Evolutionary conservation across 306 rosid species (phyloP).

Genomic region (Prunus davidiana): DNA sequence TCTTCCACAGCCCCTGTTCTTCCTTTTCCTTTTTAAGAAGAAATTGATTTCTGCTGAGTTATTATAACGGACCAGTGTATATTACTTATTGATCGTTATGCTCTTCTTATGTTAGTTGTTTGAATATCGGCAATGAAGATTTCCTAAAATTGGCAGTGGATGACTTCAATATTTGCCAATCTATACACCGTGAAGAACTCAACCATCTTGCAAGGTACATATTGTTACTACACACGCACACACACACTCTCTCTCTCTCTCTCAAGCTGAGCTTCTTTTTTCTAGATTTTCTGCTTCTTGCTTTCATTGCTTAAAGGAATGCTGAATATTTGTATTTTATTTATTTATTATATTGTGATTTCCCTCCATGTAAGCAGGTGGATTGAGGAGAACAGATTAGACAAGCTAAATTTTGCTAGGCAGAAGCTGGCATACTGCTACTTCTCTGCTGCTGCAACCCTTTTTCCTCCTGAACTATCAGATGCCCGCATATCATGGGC

Average conservation of each 20-base stretch:
- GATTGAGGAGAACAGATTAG: constrained; percentile 57
- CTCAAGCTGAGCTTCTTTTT: background rate
- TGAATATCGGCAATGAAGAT: constrained; percentile 59
- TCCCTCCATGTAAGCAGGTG: constrained; percentile 49
- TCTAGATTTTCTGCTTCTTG: background rate
- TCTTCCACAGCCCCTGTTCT: background rate
- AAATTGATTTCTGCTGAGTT: background rate
- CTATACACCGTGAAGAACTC: constrained; percentile 55
- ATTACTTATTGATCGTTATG: background rate
- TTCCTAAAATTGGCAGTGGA: constrained; percentile 65
- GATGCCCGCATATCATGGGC: constrained; percentile 88
- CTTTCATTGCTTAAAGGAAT: background rate
- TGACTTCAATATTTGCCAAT: constrained; percentile 78
- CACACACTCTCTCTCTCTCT: background rate
- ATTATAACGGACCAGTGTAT: background rate
- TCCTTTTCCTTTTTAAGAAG: background rate
- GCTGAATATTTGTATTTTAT: background rate
- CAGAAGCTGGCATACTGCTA: constrained; percentile 72
- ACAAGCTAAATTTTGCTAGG: constrained; percentile 78
- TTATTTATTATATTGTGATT: background rate
- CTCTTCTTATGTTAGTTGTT: constrained; percentile 41
- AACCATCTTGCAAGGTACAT: constrained; percentile 53
- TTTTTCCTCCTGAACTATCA: constrained; percentile 54
- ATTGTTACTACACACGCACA: background rate
- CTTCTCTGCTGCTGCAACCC: constrained; percentile 63